These are phyloP conservation scores for Maudiozyma bulderi DNA, from an alignment of 805 yeast species.

Conservation along the genomic window DNA sequence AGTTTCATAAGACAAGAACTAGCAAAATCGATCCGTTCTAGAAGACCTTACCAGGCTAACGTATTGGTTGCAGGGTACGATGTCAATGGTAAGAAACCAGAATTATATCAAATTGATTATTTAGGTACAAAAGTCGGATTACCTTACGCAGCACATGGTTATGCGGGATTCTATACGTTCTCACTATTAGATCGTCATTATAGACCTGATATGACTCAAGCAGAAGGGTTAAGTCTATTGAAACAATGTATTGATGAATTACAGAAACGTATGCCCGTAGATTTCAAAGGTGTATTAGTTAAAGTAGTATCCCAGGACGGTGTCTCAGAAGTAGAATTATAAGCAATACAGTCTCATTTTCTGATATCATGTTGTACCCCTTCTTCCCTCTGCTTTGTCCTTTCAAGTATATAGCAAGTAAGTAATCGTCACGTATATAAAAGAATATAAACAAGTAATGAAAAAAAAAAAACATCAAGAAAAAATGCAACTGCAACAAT, in stretches of 20 bases:
- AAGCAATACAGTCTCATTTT: slow-evolving; percentile 4
- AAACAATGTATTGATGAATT: slow-evolving; percentile 69
- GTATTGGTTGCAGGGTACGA: slow-evolving; percentile 81
- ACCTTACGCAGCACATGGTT: slow-evolving; percentile 97
- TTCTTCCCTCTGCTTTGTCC: background rate
- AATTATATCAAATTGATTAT: slow-evolving; percentile 84
- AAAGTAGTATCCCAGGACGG: slow-evolving; percentile 52
- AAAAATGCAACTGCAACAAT: no score
- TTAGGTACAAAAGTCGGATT: slow-evolving; percentile 83
- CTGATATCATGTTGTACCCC: background rate
- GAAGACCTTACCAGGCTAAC: slow-evolving; percentile 92
- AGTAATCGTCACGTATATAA: no score
- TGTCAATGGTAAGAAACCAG: slow-evolving; percentile 45
- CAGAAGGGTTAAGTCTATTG: slow-evolving; percentile 71
- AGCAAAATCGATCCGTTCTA: slow-evolving; percentile 81
- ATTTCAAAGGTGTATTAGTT: slow-evolving; percentile 77
- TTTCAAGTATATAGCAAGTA: no score
- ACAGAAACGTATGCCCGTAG: slow-evolving; percentile 61
- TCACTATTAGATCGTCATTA: slow-evolving; percentile 88
- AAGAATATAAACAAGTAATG: no score
- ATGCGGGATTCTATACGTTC: slow-evolving; percentile 91
- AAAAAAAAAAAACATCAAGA: no score
- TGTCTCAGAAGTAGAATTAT: slow-evolving; percentile 34
- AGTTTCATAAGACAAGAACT: slow-evolving; percentile 80
- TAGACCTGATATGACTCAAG: slow-evolving; percentile 60